phyloP scores from a whole-genome alignment of 2,329 filamentous ascomycete genomes.

The Fonsecaea pedrosoi region DNA sequence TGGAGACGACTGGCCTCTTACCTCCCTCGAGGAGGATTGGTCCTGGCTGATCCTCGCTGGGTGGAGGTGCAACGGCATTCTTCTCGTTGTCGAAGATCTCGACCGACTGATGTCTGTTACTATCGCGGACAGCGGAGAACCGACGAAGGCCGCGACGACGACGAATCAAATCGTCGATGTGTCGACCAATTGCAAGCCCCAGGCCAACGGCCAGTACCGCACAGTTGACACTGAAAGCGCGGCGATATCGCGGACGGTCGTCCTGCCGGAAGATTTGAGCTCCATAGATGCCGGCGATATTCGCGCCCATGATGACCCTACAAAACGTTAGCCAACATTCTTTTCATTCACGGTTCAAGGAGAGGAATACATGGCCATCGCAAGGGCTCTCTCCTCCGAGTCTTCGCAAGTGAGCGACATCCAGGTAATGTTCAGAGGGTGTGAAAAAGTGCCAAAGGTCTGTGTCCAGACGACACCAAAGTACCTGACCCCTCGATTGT shows the following conservation, averaged over 20 bases:
- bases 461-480: constrained; percentile 65
- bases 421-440: constrained; percentile 67
- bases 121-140: constrained; percentile 1
- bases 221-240: constrained; percentile 58
- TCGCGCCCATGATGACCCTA: constrained; percentile 67
- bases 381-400: constrained; percentile 64
- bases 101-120: not conserved
- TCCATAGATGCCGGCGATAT: constrained; percentile 67
- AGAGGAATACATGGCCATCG: constrained; percentile 61
- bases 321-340: not conserved
- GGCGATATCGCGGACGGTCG: constrained; percentile 59
- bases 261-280: constrained; percentile 65
- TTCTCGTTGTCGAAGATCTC: constrained; percentile 11
- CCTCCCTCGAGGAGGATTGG: constrained; percentile 3
- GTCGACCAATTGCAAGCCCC: constrained; percentile 51
- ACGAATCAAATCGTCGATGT: constrained; percentile 49
- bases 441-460: constrained; percentile 55
- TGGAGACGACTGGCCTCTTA: constrained; percentile 8
- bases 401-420: constrained; percentile 63
- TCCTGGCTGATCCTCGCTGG: constrained; percentile 14
- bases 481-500: constrained; percentile 53
- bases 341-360: constrained; percentile 15
- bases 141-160: not conserved
- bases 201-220: constrained; percentile 55
- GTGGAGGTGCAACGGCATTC: constrained; percentile 7